Conservation (phyloP, 1,284 basidiomycete species). For the Sporisorium exsertum region DNA sequence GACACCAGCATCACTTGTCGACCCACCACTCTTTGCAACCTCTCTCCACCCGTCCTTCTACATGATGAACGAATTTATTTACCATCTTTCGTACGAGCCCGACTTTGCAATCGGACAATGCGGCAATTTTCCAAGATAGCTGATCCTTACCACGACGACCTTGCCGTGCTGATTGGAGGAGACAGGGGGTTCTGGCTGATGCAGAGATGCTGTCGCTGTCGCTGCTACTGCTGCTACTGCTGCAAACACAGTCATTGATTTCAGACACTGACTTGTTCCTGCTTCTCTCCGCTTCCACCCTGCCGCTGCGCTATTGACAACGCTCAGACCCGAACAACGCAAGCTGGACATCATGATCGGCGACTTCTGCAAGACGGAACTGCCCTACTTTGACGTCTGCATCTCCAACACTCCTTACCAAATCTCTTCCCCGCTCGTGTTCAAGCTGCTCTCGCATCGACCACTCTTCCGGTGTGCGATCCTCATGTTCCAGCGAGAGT, state of each 20-base stretch:
- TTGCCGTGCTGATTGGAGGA: not conserved
- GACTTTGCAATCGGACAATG: slow-evolving; percentile 56
- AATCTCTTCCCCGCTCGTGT: slow-evolving; percentile 97
- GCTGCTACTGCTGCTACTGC: slow-evolving; percentile 9
- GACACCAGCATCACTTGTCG: slow-evolving; percentile 3
- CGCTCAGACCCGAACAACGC: slow-evolving; percentile 85
- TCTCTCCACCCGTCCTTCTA: not conserved
- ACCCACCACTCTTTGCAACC: not conserved
- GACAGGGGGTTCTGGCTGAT: not conserved
- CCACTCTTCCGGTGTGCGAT: slow-evolving; percentile 93
- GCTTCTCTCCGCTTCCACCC: not conserved
- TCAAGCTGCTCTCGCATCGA: slow-evolving; percentile 94
- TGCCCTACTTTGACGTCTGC: slow-evolving; percentile 98
- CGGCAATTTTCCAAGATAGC: slow-evolving; percentile 55
- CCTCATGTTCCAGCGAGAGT: slow-evolving; percentile 99
- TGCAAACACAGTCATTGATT: not conserved
- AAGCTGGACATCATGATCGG: slow-evolving; percentile 95
- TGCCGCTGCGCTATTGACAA: not conserved
- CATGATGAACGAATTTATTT: slow-evolving; percentile 53
- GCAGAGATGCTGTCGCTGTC: slow-evolving; percentile 10
- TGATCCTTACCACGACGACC: slow-evolving; percentile 14
- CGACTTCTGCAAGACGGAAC: slow-evolving; percentile 94
- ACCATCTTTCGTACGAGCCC: slow-evolving; percentile 62
- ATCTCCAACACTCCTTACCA: slow-evolving; percentile 99
- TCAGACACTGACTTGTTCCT: slow-evolving; percentile 15